Conservation (phyloP, 495 filamentous ascomycete species). For the Penicillium steckii region DNA sequence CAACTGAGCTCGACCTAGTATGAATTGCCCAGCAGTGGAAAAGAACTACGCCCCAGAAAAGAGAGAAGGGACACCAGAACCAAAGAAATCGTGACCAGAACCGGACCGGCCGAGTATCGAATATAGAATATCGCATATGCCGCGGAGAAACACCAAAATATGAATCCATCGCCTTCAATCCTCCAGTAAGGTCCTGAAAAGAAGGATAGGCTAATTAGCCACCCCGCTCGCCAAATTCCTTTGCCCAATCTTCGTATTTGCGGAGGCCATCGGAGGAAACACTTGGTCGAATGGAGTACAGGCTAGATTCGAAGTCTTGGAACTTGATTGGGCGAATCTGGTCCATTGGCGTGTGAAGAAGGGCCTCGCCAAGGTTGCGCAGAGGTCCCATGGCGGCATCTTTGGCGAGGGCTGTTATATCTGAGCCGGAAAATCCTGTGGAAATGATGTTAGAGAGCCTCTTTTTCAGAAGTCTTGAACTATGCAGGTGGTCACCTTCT, state of each 20-base stretch:
- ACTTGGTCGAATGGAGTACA: constrained; percentile 84
- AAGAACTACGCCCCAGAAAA: background rate
- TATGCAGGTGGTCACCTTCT: constrained; percentile 59
- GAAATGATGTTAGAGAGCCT: constrained; percentile 1
- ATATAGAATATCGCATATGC: background rate
- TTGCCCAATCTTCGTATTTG: constrained; percentile 92
- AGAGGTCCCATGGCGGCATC: constrained; percentile 98
- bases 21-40: background rate
- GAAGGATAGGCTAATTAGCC: constrained; percentile 47
- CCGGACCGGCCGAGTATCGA: background rate
- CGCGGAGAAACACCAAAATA: background rate
- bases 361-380: constrained; percentile 82
- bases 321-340: constrained; percentile 86
- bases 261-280: constrained; percentile 82
- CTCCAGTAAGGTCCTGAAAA: background rate
- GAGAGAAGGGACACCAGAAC: background rate
- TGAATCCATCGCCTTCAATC: background rate
- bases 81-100: background rate
- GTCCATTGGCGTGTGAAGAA: constrained; percentile 88
- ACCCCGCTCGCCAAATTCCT: constrained; percentile 87
- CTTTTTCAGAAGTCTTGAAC: background rate
- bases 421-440: constrained; percentile 90
- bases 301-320: constrained; percentile 80
- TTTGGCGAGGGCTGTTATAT: constrained; percentile 96
- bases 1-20: background rate